Percentiles rank a stretch among this genome's conserved stretches.
These are phyloP conservation scores for Cyclanthera cordifolia DNA, from an alignment of 306 rosid genomes.

Conservation along the genomic window DNA sequence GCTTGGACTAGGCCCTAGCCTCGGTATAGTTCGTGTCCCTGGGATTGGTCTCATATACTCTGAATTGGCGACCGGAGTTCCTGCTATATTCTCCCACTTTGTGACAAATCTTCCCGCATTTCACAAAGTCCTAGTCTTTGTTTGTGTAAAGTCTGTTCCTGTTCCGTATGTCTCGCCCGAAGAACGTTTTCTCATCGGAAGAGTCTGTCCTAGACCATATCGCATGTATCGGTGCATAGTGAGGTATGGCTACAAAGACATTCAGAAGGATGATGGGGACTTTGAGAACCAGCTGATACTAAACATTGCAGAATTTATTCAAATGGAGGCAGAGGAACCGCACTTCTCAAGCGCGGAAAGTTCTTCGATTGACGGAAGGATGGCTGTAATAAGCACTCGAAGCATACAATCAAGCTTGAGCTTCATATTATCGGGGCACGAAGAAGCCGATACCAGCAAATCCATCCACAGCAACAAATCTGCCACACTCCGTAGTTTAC, in stretches of 20 bases:
- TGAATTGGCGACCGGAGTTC: constrained; percentile 73
- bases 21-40: constrained; percentile 83
- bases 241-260: constrained; percentile 81
- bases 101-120: constrained; percentile 87
- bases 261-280: constrained; percentile 64
- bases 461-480: constrained; percentile 60
- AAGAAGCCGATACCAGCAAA: constrained; percentile 24
- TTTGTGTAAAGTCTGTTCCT: constrained; percentile 77
- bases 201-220: constrained; percentile 65
- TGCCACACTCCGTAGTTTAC: constrained; percentile 43
- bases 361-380: constrained; percentile 59
- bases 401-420: constrained; percentile 29
- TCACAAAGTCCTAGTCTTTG: constrained; percentile 70
- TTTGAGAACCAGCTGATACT: constrained; percentile 73
- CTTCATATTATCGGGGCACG: constrained; percentile 35
- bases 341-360: constrained; percentile 44
- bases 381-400: constrained; percentile 72
- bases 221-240: constrained; percentile 80
- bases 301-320: constrained; percentile 73
- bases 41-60: constrained; percentile 84
- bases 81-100: constrained; percentile 81
- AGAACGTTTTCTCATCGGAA: constrained; percentile 76
- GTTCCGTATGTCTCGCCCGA: constrained; percentile 76
- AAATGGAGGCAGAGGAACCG: constrained; percentile 71
- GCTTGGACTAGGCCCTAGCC: constrained; percentile 74